Conservation (phyloP, 192 early-diverging fungal genomes). For the Coemansia sp. region DNA sequence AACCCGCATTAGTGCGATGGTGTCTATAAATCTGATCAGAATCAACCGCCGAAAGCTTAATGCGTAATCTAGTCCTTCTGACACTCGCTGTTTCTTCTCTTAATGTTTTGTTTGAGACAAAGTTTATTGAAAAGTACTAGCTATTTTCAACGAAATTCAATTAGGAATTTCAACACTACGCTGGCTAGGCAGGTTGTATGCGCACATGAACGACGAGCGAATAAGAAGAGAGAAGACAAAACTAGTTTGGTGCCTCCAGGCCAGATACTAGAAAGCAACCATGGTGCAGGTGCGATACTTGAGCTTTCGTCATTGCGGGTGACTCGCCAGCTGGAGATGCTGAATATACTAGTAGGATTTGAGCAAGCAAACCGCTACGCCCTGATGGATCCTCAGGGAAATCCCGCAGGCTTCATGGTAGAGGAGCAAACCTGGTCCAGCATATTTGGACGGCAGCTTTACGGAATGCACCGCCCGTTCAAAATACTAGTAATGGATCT, state of each 20-base stretch:
- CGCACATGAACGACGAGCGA: neutral
- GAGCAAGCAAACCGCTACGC: constrained; percentile 89
- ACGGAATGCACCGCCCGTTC: constrained; percentile 72
- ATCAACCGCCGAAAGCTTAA: neutral
- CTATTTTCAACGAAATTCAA: neutral
- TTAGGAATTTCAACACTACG: neutral
- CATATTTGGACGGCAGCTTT: constrained; percentile 65
- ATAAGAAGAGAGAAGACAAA: neutral
- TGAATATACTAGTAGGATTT: constrained; percentile 71
- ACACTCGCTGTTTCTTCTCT: neutral
- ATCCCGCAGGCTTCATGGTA: constrained; percentile 74
- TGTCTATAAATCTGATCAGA: neutral
- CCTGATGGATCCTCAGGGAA: constrained; percentile 64
- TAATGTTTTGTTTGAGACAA: neutral
- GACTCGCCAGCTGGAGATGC: constrained; percentile 75
- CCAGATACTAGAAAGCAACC: neutral
- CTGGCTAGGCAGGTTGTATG: neutral
- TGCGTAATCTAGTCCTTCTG: neutral
- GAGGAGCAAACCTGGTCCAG: constrained; percentile 70
- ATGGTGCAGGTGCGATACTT: constrained; percentile 5
- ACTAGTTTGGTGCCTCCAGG: neutral
- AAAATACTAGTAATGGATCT: constrained; percentile 70
- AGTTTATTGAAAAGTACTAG: neutral
- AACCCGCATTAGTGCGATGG: too few relatives aligned
- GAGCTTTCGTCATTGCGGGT: constrained; percentile 17